These are phyloP conservation scores for Monilinia polystroma DNA, from an alignment of 2,329 filamentous ascomycete genomes.

Conservation along the genomic window DNA sequence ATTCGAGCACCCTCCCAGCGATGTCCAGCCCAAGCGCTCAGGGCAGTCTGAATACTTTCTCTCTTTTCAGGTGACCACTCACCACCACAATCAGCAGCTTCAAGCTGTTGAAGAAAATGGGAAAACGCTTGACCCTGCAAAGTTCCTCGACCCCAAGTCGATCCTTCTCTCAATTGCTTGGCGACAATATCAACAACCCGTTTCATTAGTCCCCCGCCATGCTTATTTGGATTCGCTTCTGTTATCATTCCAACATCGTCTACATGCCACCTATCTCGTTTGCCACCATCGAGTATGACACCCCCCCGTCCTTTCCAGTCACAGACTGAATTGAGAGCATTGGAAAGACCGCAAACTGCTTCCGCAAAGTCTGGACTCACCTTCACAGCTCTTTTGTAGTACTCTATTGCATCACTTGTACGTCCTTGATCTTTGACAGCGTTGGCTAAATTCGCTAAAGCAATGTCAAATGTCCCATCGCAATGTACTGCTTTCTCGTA, in stretches of 20 bases:
- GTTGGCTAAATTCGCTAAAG: constrained; percentile 92
- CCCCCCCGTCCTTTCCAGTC: constrained; percentile 91
- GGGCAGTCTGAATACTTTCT: constrained; percentile 41
- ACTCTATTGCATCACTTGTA: constrained; percentile 86
- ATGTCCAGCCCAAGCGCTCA: constrained; percentile 63
- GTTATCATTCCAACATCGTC: constrained; percentile 78
- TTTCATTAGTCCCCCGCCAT: constrained; percentile 77
- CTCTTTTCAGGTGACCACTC: constrained; percentile 41
- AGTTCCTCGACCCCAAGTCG: constrained; percentile 76
- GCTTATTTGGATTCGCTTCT: constrained; percentile 63
- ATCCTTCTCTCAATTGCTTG: constrained; percentile 82
- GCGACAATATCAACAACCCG: constrained; percentile 88
- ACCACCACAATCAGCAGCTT: constrained; percentile 38
- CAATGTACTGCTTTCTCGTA: constrained; percentile 92
- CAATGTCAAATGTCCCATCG: constrained; percentile 94
- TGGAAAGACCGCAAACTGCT: constrained; percentile 92
- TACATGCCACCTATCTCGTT: constrained; percentile 89
- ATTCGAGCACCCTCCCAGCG: constrained; percentile 88
- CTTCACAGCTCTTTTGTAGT: constrained; percentile 85
- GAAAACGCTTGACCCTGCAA: constrained; percentile 57
- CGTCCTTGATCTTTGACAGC: constrained; percentile 95
- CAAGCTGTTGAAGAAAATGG: constrained; percentile 40
- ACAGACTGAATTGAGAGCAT: constrained; percentile 93
- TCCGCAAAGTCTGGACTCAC: constrained; percentile 97
- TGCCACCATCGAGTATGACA: constrained; percentile 69